Base-by-base conservation (phyloP, 2,329 filamentous ascomycete genomes). In the Aspergillus texensis region DNA sequence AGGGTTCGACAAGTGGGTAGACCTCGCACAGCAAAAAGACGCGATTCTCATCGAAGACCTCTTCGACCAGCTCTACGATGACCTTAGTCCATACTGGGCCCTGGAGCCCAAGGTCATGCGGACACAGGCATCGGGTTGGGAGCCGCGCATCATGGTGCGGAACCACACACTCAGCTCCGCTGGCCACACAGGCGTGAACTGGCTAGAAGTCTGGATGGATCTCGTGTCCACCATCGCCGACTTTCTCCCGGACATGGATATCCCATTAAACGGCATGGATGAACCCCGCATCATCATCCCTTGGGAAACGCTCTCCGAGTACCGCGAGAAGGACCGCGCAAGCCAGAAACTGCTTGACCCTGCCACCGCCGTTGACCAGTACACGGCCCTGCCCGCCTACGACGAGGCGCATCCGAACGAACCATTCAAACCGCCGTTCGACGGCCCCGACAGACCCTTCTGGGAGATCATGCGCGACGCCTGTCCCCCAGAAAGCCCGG, bases 41-140 rank as follows among this genome's bases (percentile, higher is more conserved):
- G 77, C 80, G 1, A 43, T 84, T 34, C 74, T 85, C 1, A 72
- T 85, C 6, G 83, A 85, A 67, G 79, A 82, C 8, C 81, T 83
- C 65, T 85, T 83, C 67, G 82, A 85, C 63, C 81, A 81, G 63
- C 82, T 85, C 11, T 83, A 85, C 68, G 70, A 81, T 62, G 83
- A 85, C 61, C 57, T 84, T 30, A 75, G 72, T 32, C 82, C 83
- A 0, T 84, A 83, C 65, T 85, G 83, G 83, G 82, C 76, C 6
- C 61, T 84, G 1, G 65, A 76, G 4, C 74, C 83, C 4, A 71
- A 71, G 45, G 70, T 78, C 30, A 78, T 84, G 30, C 78, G 80
- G 4, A 73, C 75, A 55, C 76, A 79, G 60, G 79, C 81, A 3
- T 74, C 71, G 45, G 73, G 74, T 16, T 76, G 77, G 50, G 68